A percentile compares a stretch with the other conserved stretches of the same genome.
These are phyloP conservation scores for Thozetella sp. DNA, from an alignment of 495 filamentous ascomycete species.

Conservation along the genomic window DNA sequence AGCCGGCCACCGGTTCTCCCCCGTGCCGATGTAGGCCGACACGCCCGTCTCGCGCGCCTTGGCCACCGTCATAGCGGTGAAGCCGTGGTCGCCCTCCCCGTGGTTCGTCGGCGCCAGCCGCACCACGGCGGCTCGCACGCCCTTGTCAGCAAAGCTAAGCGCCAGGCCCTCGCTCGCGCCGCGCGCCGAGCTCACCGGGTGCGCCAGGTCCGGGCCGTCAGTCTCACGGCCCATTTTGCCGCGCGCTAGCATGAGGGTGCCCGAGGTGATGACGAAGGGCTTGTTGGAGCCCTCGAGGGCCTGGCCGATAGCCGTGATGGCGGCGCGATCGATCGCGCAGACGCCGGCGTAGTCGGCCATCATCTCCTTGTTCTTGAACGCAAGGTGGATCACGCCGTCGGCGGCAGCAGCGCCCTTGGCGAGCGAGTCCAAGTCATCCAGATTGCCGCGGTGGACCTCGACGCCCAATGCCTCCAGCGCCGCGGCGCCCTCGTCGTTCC, in stretches of 20 bases:
- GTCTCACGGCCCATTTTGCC: slow-evolving; percentile 36
- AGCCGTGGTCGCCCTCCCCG: slow-evolving; percentile 36
- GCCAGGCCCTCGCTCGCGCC: slow-evolving; percentile 27
- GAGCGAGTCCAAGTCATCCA: background rate
- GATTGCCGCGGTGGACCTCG: background rate
- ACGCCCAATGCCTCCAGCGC: background rate
- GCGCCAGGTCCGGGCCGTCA: slow-evolving; percentile 9
- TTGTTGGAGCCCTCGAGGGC: slow-evolving; percentile 11
- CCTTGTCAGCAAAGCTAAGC: slow-evolving; percentile 23
- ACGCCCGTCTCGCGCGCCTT: slow-evolving; percentile 31
- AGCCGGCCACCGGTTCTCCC: slow-evolving; percentile 40
- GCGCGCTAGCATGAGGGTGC: slow-evolving; percentile 33
- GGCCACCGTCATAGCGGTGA: slow-evolving; percentile 28
- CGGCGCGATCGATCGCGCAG: background rate
- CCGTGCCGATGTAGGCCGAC: slow-evolving; percentile 43
- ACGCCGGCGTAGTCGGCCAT: background rate
- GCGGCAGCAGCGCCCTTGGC: slow-evolving; percentile 12
- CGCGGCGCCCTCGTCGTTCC: background rate
- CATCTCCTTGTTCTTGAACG: slow-evolving; percentile 26
- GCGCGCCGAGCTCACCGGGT: slow-evolving; percentile 14
- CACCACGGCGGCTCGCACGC: slow-evolving; percentile 33
- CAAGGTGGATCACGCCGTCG: slow-evolving; percentile 48
- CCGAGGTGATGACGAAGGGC: slow-evolving; percentile 43
- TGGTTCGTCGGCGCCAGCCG: slow-evolving; percentile 45
- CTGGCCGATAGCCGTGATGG: background rate